Evolutionary conservation across 2,329 filamentous ascomycete genomes (phyloP), one percentile per base, ranked within the genome.

Genomic region (Acrodontium crateriforme): DNA sequence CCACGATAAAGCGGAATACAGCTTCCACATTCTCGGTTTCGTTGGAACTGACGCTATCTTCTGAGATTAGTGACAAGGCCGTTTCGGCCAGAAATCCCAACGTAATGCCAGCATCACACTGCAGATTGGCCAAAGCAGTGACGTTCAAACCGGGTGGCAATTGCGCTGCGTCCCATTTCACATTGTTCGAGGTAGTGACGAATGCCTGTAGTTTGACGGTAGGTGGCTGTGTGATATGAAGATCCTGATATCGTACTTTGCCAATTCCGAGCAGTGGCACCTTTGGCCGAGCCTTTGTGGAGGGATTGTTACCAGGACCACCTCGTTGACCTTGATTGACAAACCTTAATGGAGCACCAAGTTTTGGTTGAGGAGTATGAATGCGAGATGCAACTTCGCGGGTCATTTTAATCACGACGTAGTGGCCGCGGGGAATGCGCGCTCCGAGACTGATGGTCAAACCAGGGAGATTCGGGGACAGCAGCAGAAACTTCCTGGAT

Each of bases 11-110:
- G n/a, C n/a, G n/a, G n/a, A n/a, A n/a, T n/a, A n/a, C n/a, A n/a
- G n/a, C n/a, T n/a, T n/a, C n/a, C n/a, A n/a, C n/a, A n/a, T n/a
- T n/a, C n/a, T n/a, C n/a, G n/a, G n/a, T n/a, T n/a, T n/a, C n/a
- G n/a, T n/a, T n/a, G n/a, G n/a, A n/a, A n/a, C n/a, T n/a, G n/a
- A n/a, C n/a, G n/a, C n/a, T n/a, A n/a, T n/a, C n/a, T n/a, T n/a
- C n/a, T n/a, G n/a, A n/a, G n/a, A n/a, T n/a, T n/a, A n/a, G n/a
- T n/a, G n/a, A n/a, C n/a, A 38, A 30, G 2, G 39, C 33, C 5
- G 40, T 44, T 18, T 43, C 40, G 7, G 46, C 45, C 16, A 49
- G 29, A 24, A 47, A 47, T 5, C 41, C 46, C 4, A 49, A 35
- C 1, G 39, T 45, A 24, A 48, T 43, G 13, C 45, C 46, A 4